Evolutionary conservation across 2,329 filamentous ascomycete genomes (phyloP).

Genomic region (Drechslerella coelobrocha): DNA sequence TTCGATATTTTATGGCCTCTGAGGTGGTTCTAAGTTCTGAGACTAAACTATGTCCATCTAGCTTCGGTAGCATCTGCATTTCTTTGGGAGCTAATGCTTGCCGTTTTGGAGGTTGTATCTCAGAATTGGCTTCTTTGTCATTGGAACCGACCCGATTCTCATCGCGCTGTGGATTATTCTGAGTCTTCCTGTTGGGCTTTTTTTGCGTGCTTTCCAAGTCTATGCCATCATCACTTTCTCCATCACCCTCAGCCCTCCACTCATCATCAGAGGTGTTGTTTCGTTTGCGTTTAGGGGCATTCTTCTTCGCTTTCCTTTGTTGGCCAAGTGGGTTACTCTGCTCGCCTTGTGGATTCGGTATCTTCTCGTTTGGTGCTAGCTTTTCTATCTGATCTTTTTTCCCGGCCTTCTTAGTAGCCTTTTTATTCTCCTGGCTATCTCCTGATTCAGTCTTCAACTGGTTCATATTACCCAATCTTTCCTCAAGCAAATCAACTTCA

Average conservation of each 20-base stretch:
- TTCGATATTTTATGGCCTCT: too few relatives aligned
- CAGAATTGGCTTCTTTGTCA: too few relatives aligned
- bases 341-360: neutral
- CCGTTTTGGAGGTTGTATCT: too few relatives aligned
- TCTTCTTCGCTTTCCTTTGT: neutral
- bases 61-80: too few relatives aligned
- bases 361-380: neutral
- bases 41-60: too few relatives aligned
- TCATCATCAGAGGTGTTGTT: conserved; percentile 8
- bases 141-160: too few relatives aligned
- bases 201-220: neutral
- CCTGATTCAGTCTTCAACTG: too few relatives aligned
- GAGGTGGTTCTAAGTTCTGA: too few relatives aligned
- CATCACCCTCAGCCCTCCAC: conserved; percentile 4
- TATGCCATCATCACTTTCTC: neutral
- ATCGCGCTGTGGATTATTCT: neutral
- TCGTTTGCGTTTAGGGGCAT: conserved; percentile 3
- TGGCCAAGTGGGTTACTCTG: neutral
- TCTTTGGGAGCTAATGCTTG: too few relatives aligned
- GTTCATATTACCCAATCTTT: too few relatives aligned
- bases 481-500: too few relatives aligned
- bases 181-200: neutral
- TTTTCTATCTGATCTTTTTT: neutral
- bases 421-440: neutral
- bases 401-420: neutral